Evolutionary conservation across 495 filamentous ascomycete genomes (phyloP).

Genomic region (Neurospora sp.): DNA sequence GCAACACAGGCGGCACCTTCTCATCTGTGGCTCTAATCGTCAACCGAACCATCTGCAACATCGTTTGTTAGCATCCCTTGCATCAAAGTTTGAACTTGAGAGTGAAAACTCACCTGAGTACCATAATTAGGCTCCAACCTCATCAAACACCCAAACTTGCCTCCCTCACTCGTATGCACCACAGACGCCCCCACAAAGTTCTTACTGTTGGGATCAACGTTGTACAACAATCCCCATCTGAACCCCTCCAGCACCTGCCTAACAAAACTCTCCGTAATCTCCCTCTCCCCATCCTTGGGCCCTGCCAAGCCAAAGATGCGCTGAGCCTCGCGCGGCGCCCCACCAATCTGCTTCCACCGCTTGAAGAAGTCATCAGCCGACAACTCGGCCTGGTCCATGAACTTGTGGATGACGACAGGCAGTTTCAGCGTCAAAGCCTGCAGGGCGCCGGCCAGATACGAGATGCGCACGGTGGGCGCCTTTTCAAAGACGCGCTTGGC

Average conservation of each 20-base stretch:
- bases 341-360: slow-evolving; percentile 96
- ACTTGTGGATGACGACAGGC: slow-evolving; percentile 83
- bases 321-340: slow-evolving; percentile 75
- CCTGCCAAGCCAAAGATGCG: slow-evolving; percentile 59
- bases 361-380: slow-evolving; percentile 93
- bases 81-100: neutral
- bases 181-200: slow-evolving; percentile 94
- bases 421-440: slow-evolving; percentile 89
- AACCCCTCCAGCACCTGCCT: slow-evolving; percentile 64
- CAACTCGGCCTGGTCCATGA: slow-evolving; percentile 84
- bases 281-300: slow-evolving; percentile 40
- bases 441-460: slow-evolving; percentile 85
- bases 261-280: slow-evolving; percentile 49
- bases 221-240: slow-evolving; percentile 75
- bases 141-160: slow-evolving; percentile 90
- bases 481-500: slow-evolving; percentile 71
- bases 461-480: slow-evolving; percentile 84
- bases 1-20: slow-evolving; percentile 63
- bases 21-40: slow-evolving; percentile 95
- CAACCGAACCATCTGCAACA: slow-evolving; percentile 75
- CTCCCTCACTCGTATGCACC: slow-evolving; percentile 66
- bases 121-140: slow-evolving; percentile 90
- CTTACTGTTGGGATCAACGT: slow-evolving; percentile 79
- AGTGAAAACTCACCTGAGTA: slow-evolving; percentile 53
- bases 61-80: neutral